A percentile compares a stretch with the other conserved stretches of the same genome.
phyloP scores from a whole-genome alignment of 1,284 basidiomycete genomes.

The Ganoderma sp. region DNA sequence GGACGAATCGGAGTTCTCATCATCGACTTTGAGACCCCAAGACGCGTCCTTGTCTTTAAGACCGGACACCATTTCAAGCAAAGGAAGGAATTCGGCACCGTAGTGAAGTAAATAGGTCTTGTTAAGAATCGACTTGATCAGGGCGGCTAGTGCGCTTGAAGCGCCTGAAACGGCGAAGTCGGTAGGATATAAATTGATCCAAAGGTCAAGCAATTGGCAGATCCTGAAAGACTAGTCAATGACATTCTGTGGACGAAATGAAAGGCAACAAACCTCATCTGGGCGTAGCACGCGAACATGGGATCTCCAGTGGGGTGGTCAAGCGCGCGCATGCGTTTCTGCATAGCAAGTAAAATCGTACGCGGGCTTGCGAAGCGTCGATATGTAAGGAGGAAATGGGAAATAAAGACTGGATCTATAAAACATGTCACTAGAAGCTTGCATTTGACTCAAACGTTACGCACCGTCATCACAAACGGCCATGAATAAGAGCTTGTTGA shows the following conservation, averaged over 20 bases:
- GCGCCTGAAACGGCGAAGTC: slow-evolving; percentile 80
- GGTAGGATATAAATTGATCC: slow-evolving; percentile 73
- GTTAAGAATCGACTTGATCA: slow-evolving; percentile 76
- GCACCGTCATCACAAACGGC: slow-evolving; percentile 73
- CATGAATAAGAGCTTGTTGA: slow-evolving; percentile 76
- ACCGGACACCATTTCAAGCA: slow-evolving; percentile 67
- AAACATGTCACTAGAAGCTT: slow-evolving; percentile 9
- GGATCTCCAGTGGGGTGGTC: slow-evolving; percentile 75
- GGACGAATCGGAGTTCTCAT: slow-evolving; percentile 67
- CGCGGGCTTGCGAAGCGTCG: slow-evolving; percentile 79
- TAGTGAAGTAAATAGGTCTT: slow-evolving; percentile 83
- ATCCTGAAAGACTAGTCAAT: slow-evolving; percentile 54
- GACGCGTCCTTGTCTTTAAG: slow-evolving; percentile 67
- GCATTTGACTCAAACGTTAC: slow-evolving; percentile 28
- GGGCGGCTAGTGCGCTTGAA: slow-evolving; percentile 69
- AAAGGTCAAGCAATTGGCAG: slow-evolving; percentile 74
- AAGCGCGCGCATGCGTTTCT: slow-evolving; percentile 79
- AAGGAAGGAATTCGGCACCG: slow-evolving; percentile 78
- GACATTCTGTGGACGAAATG: neutral
- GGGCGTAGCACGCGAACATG: slow-evolving; percentile 82
- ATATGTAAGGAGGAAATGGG: slow-evolving; percentile 80
- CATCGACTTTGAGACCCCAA: slow-evolving; percentile 73
- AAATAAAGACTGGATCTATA: slow-evolving; percentile 74
- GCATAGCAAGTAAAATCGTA: slow-evolving; percentile 79
- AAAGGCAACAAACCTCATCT: slow-evolving; percentile 68